Evolutionary conservation across 768 basidiomycete genomes (phyloP), one percentile per base, ranked within the genome.

Genomic region (Lactifluus rugatus): DNA sequence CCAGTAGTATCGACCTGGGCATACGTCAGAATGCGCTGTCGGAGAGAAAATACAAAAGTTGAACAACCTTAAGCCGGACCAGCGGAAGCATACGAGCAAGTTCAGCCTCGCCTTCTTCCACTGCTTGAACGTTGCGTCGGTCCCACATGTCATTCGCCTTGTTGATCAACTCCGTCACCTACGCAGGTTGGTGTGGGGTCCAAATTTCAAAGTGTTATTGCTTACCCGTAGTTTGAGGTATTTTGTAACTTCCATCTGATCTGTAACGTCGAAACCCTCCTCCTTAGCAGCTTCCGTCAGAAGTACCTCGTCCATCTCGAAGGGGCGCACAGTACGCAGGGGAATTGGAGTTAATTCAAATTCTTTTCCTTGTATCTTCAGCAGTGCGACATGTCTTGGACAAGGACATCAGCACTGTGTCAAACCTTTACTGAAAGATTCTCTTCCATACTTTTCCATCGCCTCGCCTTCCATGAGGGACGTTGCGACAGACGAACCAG

Each of bases 401-500:
- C 31, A 48, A 45, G 28, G 19, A 3, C 5, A 42, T 61, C 21
- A 65, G 49, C 47, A 21, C 4, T 21, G 8, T 19, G 10, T 31
- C 28, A 54, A 26, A 25, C 11, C 17, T 46, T 32, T 32, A 47
- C 44, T 6, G 2, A 57, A 32, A 2, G 28, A 50, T 36, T 50
- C 48, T 14, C 55, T 56, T 39, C n/a, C 62, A 2, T 57, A 96
- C 93, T 99, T 99, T 68, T 89, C 84, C 14, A 92, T 73, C 0
- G 94, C 77, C 71, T 99, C 96, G 2, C 96, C 96, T 53, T 94
- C 90, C 1, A 93, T 89, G 21, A 99, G 75, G 32, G 89, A 92
- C 1, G 96, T 99, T 0, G 96, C 96, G 2, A 99, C 85, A 0
- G 89, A 90, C 0, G 92, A 94, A 2, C 96, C 96, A 4, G 96